These are phyloP conservation scores for Jackrogersella multiformis DNA, from an alignment of 495 filamentous ascomycete species.

Conservation along the genomic window DNA sequence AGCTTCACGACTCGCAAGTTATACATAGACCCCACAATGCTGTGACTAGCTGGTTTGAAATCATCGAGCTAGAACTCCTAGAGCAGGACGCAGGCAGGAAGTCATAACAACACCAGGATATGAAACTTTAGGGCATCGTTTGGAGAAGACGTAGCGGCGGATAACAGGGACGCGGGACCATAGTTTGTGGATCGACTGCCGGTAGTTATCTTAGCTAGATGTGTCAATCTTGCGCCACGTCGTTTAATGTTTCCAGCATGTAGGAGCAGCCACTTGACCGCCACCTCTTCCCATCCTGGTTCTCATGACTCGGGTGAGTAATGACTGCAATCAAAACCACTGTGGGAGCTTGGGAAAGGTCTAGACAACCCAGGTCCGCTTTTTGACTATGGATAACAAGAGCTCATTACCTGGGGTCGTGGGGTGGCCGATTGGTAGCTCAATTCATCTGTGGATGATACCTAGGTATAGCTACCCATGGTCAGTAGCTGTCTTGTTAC, in stretches of 20 bases:
- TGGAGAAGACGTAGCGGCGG: background rate
- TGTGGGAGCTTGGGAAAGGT: background rate
- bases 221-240: constrained; percentile 15
- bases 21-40: constrained; percentile 8
- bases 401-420: constrained; percentile 7
- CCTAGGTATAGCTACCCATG: background rate
- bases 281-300: background rate
- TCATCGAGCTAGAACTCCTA: background rate
- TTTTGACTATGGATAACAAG: constrained; percentile 5
- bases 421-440: background rate
- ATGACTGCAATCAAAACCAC: background rate
- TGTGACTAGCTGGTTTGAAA: background rate
- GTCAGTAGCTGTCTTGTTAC: background rate
- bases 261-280: background rate
- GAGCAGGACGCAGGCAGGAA: background rate
- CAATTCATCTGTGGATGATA: background rate
- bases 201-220: constrained; percentile 17
- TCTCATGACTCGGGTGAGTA: constrained; percentile 23
- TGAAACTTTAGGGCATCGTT: constrained; percentile 25
- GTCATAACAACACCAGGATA: background rate
- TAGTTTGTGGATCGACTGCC: background rate
- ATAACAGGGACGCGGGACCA: background rate
- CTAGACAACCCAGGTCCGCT: background rate
- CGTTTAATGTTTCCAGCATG: constrained; percentile 18
- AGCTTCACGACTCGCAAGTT: constrained; percentile 28